Base-by-base conservation (phyloP, 352 stramenopile species). In the Phytopythium cucurbitacearum region DNA sequence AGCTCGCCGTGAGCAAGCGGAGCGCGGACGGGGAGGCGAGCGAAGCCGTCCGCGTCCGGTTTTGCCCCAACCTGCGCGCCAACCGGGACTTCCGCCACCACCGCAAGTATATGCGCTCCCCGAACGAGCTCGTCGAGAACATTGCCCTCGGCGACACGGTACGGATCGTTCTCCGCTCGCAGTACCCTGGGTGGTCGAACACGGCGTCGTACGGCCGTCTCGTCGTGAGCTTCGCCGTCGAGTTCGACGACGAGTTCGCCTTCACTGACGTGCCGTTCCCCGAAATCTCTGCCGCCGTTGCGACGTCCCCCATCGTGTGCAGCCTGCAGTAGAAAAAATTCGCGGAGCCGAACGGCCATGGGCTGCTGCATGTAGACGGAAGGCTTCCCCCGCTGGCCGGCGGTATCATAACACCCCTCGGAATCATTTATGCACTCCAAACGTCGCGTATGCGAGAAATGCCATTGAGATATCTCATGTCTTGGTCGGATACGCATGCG, bases 141-240 rank as follows among this genome's bases (percentile, higher is more conserved):
- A 57, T 92, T 7, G 57, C 60, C 10, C 40, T 76, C 2, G 81
- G 79, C 11, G 62, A 75, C 42, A 65, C 64, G 11, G 57, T 89
- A 28, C 67, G 72, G 3, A 69, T 92, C 35, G 62, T 85, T 37
- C 57, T 90, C 36, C 70, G 76, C 7, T 89, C 81, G 21, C 53
- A 80, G 49, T 87, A 73, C 51, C 67, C 71, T 10, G 81, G 75
- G 0, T 92, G 79, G 81, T 49, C 67, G 33, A 92, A 92, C 63
- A 64, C 64, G 33, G 79, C 72, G 3, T 84, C 73, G 46, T 86
- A 70, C 41, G 81, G 62, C 8, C 62, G 64, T 3, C 56, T 92
- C 8, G 65, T 49, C 5, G 66, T 67, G 44, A 80, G 63, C 44
- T 84, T 87, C 46, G 47, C 60, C 15, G 60, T 86, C 32, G 64